phyloP scores from a whole-genome alignment of 805 yeast genomes.

The Spathaspora hagerdaliae region DNA sequence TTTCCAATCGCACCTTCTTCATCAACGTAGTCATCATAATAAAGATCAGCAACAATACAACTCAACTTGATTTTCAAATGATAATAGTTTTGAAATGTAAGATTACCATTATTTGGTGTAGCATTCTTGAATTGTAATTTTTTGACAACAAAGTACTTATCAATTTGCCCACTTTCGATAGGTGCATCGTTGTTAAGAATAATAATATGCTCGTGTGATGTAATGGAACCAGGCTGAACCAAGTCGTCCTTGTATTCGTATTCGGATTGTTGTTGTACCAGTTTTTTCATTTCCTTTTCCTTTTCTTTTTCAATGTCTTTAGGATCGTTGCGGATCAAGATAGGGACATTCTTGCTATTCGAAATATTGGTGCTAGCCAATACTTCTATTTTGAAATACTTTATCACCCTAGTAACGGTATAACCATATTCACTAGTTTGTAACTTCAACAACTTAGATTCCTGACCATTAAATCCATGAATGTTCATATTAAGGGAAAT shows the following conservation, averaged over 20 bases:
- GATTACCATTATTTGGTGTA: conserved; percentile 50
- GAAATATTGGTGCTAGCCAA: conserved; percentile 32
- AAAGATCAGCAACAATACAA: conserved; percentile 35
- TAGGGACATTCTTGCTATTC: conserved; percentile 26
- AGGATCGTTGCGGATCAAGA: conserved; percentile 18
- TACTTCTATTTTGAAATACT: conserved; percentile 35
- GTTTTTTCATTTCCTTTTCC: conserved; percentile 9
- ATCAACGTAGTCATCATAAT: conserved; percentile 34
- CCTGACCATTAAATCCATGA: conserved; percentile 18
- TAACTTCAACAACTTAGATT: conserved; percentile 24
- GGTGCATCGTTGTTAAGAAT: conserved; percentile 21
- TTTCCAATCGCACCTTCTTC: conserved; percentile 11
- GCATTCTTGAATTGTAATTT: conserved; percentile 48
- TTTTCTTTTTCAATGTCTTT: conserved; percentile 16
- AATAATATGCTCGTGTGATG: conserved; percentile 20
- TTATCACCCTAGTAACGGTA: conserved; percentile 31
- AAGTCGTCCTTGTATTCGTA: conserved; percentile 10
- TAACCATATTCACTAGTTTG: conserved; percentile 35
- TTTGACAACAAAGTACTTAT: conserved; percentile 30
- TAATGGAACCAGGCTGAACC: conserved; percentile 15
- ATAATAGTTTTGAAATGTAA: conserved; percentile 43
- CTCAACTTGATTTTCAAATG: conserved; percentile 31
- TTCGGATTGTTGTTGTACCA: neutral
- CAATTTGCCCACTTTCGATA: conserved; percentile 18
- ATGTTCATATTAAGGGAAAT: conserved; percentile 26